phyloP scores from a whole-genome alignment of 164 flowering plant genomes.

The Amborella trichopoda region DNA sequence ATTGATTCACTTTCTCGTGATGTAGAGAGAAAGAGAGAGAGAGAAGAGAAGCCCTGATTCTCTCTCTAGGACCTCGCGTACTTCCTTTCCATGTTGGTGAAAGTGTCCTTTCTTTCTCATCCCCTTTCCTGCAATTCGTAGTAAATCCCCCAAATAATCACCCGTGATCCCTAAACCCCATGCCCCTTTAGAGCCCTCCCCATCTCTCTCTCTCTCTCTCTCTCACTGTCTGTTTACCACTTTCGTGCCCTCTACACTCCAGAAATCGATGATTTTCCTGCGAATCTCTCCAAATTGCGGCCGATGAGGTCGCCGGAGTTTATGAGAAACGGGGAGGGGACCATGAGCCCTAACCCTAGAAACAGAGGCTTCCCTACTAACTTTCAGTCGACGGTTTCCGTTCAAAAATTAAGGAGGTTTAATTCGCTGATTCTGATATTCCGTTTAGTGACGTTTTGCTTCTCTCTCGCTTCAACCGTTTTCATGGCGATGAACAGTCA shows the following conservation, averaged over 20 bases:
- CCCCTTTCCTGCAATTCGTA: too few relatives aligned
- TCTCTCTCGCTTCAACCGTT: slow-evolving; percentile 54
- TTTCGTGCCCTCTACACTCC: slow-evolving; percentile 10
- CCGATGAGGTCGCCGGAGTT: slow-evolving; percentile 44
- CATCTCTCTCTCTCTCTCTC: background rate
- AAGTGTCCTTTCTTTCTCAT: too few relatives aligned
- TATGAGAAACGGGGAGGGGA: slow-evolving; percentile 37
- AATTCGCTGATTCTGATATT: slow-evolving; percentile 54
- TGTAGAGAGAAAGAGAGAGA: too few relatives aligned
- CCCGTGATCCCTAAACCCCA: too few relatives aligned
- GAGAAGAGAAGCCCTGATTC: too few relatives aligned
- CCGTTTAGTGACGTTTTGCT: slow-evolving; percentile 59
- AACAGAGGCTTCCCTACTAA: slow-evolving; percentile 11
- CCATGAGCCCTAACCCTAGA: slow-evolving; percentile 8
- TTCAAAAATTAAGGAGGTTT: slow-evolving; percentile 64
- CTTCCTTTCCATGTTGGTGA: too few relatives aligned
- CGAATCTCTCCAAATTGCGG: background rate
- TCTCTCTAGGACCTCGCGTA: too few relatives aligned
- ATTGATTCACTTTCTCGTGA: too few relatives aligned
- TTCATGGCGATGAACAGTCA: slow-evolving; percentile 69
- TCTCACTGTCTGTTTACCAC: slow-evolving; percentile 9
- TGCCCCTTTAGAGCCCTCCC: background rate
- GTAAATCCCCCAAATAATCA: too few relatives aligned
- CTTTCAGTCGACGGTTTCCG: slow-evolving; percentile 68
- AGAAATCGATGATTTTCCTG: slow-evolving; percentile 21